Conservation (phyloP, 1,284 basidiomycete genomes). For the Pseudomicrostroma phylloplanum region DNA sequence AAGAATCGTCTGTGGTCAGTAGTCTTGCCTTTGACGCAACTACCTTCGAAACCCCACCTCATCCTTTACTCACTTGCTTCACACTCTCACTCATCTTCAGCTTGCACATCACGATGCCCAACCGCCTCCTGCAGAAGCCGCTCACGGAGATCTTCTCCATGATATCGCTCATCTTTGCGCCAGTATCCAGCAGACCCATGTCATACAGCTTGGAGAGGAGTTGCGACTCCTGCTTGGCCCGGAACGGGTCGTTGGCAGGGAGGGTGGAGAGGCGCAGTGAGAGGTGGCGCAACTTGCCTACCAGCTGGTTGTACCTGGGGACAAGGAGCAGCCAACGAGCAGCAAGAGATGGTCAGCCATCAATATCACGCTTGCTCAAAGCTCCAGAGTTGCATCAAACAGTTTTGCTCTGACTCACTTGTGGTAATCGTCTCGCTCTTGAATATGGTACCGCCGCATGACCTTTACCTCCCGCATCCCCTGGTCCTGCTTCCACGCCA, state of each 20-base stretch:
- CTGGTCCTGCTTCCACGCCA: slow-evolving; percentile 93
- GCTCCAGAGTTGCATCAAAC: no score
- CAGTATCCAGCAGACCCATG: slow-evolving; percentile 75
- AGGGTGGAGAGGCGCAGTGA: slow-evolving; percentile 82
- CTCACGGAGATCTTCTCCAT: slow-evolving; percentile 82
- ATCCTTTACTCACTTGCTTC: slow-evolving; percentile 65
- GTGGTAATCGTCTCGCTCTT: slow-evolving; percentile 77
- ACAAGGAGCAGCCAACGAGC: slow-evolving; percentile 7
- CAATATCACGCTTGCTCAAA: not conserved
- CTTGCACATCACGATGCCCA: slow-evolving; percentile 88
- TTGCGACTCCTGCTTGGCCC: slow-evolving; percentile 74
- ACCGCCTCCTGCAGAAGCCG: slow-evolving; percentile 80
- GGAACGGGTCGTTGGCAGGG: slow-evolving; percentile 82
- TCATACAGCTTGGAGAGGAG: slow-evolving; percentile 94
- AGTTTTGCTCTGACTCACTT: slow-evolving; percentile 58
- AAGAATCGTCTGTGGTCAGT: slow-evolving; percentile 12
- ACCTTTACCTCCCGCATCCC: slow-evolving; percentile 86
- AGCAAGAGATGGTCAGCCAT: slow-evolving; percentile 12
- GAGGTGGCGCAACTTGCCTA: slow-evolving; percentile 75
- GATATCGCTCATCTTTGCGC: slow-evolving; percentile 53
- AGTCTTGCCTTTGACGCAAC: not conserved
- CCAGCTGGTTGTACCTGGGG: slow-evolving; percentile 85
- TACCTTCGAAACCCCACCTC: not conserved
- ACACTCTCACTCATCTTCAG: slow-evolving; percentile 90
- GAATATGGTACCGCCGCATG: slow-evolving; percentile 80